Base-by-base conservation (phyloP, 371 early-diverging fungal genomes). In the Mucor indicus region DNA sequence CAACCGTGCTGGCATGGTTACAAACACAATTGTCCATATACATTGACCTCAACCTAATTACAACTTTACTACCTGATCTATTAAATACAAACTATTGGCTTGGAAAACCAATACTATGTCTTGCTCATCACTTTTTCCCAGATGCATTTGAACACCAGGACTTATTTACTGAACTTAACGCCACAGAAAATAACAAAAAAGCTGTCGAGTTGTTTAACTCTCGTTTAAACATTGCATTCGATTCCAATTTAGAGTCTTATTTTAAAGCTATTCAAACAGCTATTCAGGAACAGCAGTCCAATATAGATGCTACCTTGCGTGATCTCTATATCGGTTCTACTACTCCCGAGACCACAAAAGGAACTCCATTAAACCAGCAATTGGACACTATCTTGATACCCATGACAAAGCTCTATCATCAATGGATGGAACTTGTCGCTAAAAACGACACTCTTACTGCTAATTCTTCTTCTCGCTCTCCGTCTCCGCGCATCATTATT, bases 1-100 rank as follows among this genome's bases (percentile, higher is more conserved):
- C 36, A 27, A 56, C 64, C 57, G 47, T 71, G 71, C 71, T 63
- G 67, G 62, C 67, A 62, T 71, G 71, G 71, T 60, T 53, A 38
- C 71, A 67, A 40, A 51, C 43, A 24, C 59, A 67, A 37, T 58
- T 71, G 30, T 19, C 50, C 17, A 43, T 59, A 30, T 71, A 67
- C 36, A 42, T 51, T 47, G 57, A 62, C 15, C 56, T 68, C 5
- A 36, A 44, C 8, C 43, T 68, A 8, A 43, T 68, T 22, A 30
- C 50, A 19, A 37, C 48, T 11, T 30, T 61, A 19, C 42, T 41
- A 31, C 55, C 55, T 30, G 40, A 54, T 12, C 44, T 30, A 32
- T 27, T 11, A 7, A 24, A 45, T 32, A 25, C 38, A 10, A 31
- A 21, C 12, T 47, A 53, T 51, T 53, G 41, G 25, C 52, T 53